Evolutionary conservation across 164 flowering plant species (phyloP).

Genomic region (Sedum album): DNA sequence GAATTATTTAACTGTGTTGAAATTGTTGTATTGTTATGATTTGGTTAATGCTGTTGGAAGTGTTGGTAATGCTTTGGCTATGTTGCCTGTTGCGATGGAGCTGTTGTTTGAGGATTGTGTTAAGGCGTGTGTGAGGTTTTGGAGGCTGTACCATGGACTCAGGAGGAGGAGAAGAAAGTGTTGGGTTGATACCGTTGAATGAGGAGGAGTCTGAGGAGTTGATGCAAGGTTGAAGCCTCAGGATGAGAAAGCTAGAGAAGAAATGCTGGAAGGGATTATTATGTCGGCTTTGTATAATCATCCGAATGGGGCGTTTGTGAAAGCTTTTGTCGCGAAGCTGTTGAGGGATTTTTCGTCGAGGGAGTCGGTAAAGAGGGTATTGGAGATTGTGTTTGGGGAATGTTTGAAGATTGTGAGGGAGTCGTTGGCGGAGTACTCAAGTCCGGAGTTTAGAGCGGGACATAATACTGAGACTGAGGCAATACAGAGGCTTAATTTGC

Average conservation of each 20-base stretch:
- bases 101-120: conserved; percentile 78
- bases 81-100: conserved; percentile 66
- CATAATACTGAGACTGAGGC: conserved; percentile 86
- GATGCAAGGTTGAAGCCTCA: conserved; percentile 53
- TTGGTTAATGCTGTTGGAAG: conserved; percentile 24
- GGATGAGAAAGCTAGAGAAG: conserved; percentile 34
- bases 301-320: conserved; percentile 55
- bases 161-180: conserved; percentile 67
- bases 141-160: conserved; percentile 92
- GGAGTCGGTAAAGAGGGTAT: conserved; percentile 55
- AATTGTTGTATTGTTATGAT: conserved; percentile 51
- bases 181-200: conserved; percentile 39
- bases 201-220: conserved; percentile 59
- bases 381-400: conserved; percentile 51
- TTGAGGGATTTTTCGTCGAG: conserved; percentile 62
- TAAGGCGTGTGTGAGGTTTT: conserved; percentile 55
- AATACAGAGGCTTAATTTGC: conserved; percentile 73
- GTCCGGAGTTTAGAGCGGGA: conserved; percentile 59
- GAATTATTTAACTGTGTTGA: conserved; percentile 43
- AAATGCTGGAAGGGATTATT: conserved; percentile 66
- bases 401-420: conserved; percentile 65
- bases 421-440: conserved; percentile 60
- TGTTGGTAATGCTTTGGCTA: conserved; percentile 33
- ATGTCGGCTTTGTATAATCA: conserved; percentile 48
- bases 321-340: conserved; percentile 75